phyloP scores from a whole-genome alignment of 768 basidiomycete species.

The Hygrocybe punicea region DNA sequence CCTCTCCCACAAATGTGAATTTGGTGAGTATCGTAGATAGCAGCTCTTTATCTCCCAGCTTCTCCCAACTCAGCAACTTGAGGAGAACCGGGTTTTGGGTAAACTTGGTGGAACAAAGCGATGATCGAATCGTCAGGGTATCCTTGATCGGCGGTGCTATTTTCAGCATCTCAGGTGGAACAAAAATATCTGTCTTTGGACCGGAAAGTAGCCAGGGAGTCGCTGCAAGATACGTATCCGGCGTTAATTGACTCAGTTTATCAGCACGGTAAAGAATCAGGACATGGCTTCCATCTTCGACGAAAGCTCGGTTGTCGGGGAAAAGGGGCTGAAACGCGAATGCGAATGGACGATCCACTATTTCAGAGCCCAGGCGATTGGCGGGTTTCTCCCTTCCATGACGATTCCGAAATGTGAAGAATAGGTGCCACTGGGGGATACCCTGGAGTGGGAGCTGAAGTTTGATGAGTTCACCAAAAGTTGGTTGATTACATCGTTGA shows the following conservation, averaged over 20 bases:
- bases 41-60: constrained; percentile 56
- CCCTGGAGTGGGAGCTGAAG: constrained; percentile 66
- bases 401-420: constrained; percentile 89
- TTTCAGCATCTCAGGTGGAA: constrained; percentile 61
- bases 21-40: constrained; percentile 72
- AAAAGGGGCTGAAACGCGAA: constrained; percentile 91
- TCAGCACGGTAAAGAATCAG: constrained; percentile 84
- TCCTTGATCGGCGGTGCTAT: constrained; percentile 72
- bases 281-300: constrained; percentile 87
- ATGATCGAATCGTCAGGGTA: constrained; percentile 76
- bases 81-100: constrained; percentile 88
- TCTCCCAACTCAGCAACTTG: constrained; percentile 78
- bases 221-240: constrained; percentile 69
- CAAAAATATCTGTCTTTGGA: constrained; percentile 51
- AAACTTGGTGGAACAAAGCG: constrained; percentile 86
- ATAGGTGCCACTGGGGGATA: constrained; percentile 81
- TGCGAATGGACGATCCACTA: constrained; percentile 75
- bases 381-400: constrained; percentile 45
- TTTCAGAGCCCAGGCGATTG: constrained; percentile 37
- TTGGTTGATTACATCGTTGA: constrained; percentile 81
- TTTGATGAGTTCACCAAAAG: constrained; percentile 92
- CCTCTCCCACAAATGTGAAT: constrained; percentile 90
- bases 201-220: constrained; percentile 58
- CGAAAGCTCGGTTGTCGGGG: constrained; percentile 67
- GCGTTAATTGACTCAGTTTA: constrained; percentile 54